Evolutionary conservation across 148 eudicot genomes (phyloP), one percentile per base, ranked within the genome.

Genomic region (Beta vulgaris): DNA sequence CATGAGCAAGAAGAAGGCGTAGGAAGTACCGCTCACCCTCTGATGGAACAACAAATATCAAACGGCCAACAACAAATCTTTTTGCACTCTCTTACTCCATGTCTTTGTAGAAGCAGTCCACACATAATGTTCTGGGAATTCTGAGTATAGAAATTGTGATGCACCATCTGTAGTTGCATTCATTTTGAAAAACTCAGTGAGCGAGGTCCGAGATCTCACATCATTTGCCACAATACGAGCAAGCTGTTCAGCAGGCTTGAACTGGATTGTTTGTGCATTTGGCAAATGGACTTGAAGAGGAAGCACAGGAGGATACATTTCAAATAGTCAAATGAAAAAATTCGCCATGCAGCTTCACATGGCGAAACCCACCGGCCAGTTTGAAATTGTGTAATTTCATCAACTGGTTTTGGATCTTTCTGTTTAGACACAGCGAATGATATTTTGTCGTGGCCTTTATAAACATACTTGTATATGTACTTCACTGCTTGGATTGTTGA

Each of bases 341-440:
- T 67, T 16, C 82, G 5, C 77, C 78, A 79, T 6, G 39, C 13
- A 0, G 74, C 69, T 57, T 79, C 74, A 0, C 72, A 55, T 4
- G 83, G 51, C 2, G 74, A 74, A 3, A 79, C 29, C 78, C 78
- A 68, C 2, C 74, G 21, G 0, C 63, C 77, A 21, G 34, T 77
- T n/a, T n/a, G n/a, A 10, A 6, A 79, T 3, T 25, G 0, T 2
- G 4, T 7, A 23, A 65, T 65, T 14, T 65, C 44, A 65, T 65
- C 69, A 23, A 0, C 4, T 6, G 15, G 2, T 1, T 25, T 23
- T n/a, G n/a, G n/a, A 1, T 7, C 2, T 1, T 55, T 31, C 3
- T 2, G 15, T 18, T 1, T 16, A 25, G 16, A 12, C 0, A 66
- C 7, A 23, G 39, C n/a, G 11, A 37, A 66, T 1, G 7, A 16